Evolutionary conservation across 495 filamentous ascomycete genomes (phyloP).

Genomic region (Aspergillus diversus): DNA sequence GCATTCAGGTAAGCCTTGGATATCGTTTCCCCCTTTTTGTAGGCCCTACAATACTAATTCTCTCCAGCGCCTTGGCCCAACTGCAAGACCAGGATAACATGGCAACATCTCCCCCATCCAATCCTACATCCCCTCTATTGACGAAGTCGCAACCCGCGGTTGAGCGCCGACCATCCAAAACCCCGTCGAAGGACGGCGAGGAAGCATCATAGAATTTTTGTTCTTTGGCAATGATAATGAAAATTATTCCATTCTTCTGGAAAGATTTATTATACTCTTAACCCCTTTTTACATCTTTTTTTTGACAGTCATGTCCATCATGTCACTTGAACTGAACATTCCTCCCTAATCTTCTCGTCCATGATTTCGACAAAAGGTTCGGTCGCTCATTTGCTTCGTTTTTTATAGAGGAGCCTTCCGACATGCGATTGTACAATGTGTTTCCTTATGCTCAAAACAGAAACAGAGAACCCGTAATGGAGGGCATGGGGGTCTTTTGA

Average conservation of each 20-base stretch:
- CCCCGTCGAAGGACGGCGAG: conserved; percentile 51
- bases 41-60: conserved; percentile 27
- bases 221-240: conserved; percentile 49
- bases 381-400: conserved; percentile 28
- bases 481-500: conserved; percentile 15
- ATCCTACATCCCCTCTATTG: conserved; percentile 59
- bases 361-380: conserved; percentile 41
- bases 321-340: conserved; percentile 29
- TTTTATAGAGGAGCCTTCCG: conserved; percentile 25
- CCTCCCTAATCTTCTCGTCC: conserved; percentile 30
- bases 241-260: conserved; percentile 45
- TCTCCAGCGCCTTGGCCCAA: conserved; percentile 58
- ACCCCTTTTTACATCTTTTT: conserved; percentile 27
- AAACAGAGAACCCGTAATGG: conserved; percentile 15
- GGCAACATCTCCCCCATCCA: conserved; percentile 62
- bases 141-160: conserved; percentile 56
- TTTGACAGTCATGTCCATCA: conserved; percentile 30
- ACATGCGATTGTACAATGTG: conserved; percentile 32
- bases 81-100: conserved; percentile 61
- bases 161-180: conserved; percentile 52
- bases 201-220: conserved; percentile 50
- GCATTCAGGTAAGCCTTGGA: conserved; percentile 74
- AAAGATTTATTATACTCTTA: conserved; percentile 39
- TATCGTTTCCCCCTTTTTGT: neutral
- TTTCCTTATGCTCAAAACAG: conserved; percentile 14